Conservation (phyloP, 176 grass and related monocot genomes). For the Pontederia crassipes region DNA sequence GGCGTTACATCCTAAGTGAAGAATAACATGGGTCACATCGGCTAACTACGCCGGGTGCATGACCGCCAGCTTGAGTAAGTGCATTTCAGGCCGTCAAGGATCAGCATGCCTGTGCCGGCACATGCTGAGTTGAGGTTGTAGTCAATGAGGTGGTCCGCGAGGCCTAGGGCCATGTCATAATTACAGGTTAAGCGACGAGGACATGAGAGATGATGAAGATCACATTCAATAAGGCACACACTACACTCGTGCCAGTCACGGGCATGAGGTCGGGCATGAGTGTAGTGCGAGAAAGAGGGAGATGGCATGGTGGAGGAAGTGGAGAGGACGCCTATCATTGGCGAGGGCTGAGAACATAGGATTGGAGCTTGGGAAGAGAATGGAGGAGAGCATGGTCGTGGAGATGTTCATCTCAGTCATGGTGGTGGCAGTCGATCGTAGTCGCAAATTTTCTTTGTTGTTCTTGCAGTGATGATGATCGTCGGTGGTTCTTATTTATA, state of each 20-base stretch:
- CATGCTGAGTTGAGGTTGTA: slow-evolving; percentile 25
- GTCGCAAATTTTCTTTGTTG: too few relatives aligned
- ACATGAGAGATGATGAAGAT: slow-evolving; percentile 43
- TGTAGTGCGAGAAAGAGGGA: slow-evolving; percentile 34
- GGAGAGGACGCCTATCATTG: background rate
- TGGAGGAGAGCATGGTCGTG: too few relatives aligned
- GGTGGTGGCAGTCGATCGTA: too few relatives aligned
- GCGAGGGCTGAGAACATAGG: too few relatives aligned
- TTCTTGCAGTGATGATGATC: too few relatives aligned
- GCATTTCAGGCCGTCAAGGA: slow-evolving; percentile 29
- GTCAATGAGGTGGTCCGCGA: slow-evolving; percentile 72
- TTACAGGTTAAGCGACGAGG: slow-evolving; percentile 61
- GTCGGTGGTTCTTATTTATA: too few relatives aligned
- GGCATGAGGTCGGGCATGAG: background rate
- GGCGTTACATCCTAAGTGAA: too few relatives aligned
- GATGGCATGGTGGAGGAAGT: slow-evolving; percentile 28
- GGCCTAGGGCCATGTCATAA: slow-evolving; percentile 49
- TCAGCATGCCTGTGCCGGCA: background rate
- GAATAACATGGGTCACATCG: too few relatives aligned
- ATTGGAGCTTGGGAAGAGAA: too few relatives aligned
- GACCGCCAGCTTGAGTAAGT: slow-evolving; percentile 30
- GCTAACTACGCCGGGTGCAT: slow-evolving; percentile 16
- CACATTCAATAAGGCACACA: slow-evolving; percentile 52
- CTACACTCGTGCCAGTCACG: slow-evolving; percentile 18
- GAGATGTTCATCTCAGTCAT: too few relatives aligned